These are phyloP conservation scores for Mikania micrantha DNA, from an alignment of 129 eudicot species.

Conservation along the genomic window DNA sequence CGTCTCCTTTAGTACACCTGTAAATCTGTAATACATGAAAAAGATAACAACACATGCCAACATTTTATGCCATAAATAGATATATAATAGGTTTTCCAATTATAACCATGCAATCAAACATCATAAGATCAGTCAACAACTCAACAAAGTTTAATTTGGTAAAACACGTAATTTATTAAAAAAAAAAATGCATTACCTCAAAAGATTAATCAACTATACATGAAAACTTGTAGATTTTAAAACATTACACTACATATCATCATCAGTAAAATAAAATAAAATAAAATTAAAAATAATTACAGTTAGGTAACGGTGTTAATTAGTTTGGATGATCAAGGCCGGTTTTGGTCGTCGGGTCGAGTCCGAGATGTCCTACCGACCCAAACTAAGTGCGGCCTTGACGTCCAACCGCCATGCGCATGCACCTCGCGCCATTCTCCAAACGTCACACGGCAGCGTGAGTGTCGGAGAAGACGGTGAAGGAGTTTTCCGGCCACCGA, in stretches of 20 bases:
- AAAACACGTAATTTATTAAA: too few relatives aligned
- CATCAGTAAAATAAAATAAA: not conserved
- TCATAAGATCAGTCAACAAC: too few relatives aligned
- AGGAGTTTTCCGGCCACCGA: not conserved
- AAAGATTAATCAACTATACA: not conserved
- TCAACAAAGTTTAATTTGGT: too few relatives aligned
- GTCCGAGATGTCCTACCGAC: slow-evolving; percentile 31
- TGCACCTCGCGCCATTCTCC: slow-evolving; percentile 68
- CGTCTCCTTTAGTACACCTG: slow-evolving; percentile 15
- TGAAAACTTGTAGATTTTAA: not conserved
- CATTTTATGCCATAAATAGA: slow-evolving; percentile 3
- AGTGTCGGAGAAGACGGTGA: slow-evolving; percentile 1
- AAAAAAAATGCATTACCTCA: too few relatives aligned
- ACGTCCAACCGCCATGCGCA: slow-evolving; percentile 85
- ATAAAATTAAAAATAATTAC: too few relatives aligned
- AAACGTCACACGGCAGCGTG: slow-evolving; percentile 80
- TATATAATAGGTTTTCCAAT: not conserved
- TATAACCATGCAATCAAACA: too few relatives aligned
- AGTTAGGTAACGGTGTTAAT: too few relatives aligned
- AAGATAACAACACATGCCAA: not conserved
- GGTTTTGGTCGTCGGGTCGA: too few relatives aligned
- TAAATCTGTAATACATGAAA: not conserved
- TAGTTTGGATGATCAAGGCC: too few relatives aligned
- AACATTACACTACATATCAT: not conserved
- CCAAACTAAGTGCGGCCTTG: slow-evolving; percentile 66